Conservation (phyloP, 345 rosid species). For the Eucalyptus paniculata region DNA sequence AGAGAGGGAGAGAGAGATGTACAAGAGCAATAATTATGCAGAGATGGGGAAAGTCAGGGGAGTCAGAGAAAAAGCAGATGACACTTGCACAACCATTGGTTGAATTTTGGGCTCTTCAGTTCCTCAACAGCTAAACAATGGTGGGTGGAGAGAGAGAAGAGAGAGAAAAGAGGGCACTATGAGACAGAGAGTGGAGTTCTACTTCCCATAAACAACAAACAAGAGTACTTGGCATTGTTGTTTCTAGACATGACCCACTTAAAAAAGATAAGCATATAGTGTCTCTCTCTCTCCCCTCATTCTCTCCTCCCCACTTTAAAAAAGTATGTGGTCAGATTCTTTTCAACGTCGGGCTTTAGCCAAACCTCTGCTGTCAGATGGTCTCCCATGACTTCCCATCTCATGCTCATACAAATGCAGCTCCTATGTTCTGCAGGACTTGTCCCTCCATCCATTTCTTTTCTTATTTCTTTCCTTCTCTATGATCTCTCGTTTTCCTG, state of each 20-base stretch:
- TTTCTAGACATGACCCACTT: not conserved
- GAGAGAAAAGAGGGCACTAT: not conserved
- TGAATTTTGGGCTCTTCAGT: not conserved
- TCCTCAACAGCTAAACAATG: not conserved
- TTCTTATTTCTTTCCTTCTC: not conserved
- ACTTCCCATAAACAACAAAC: not conserved
- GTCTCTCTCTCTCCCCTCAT: not conserved
- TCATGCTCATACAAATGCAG: not conserved
- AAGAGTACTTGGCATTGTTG: not conserved
- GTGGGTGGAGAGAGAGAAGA: not conserved
- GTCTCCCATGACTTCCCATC: not conserved
- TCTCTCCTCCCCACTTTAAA: not conserved
- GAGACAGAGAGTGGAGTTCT: not conserved
- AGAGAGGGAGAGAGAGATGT: not conserved
- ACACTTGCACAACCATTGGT: not conserved
- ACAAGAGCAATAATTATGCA: not conserved
- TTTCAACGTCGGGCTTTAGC: not conserved
- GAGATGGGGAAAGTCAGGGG: not conserved
- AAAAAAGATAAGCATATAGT: not conserved
- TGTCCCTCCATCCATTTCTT: not conserved
- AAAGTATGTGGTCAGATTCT: conserved; percentile 7
- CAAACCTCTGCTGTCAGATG: not conserved
- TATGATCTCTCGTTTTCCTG: not conserved
- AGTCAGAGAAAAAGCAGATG: not conserved
- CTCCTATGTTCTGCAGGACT: not conserved